phyloP scores from a whole-genome alignment of 192 early-diverging fungal genomes.

The Coemansia sp. region DNA sequence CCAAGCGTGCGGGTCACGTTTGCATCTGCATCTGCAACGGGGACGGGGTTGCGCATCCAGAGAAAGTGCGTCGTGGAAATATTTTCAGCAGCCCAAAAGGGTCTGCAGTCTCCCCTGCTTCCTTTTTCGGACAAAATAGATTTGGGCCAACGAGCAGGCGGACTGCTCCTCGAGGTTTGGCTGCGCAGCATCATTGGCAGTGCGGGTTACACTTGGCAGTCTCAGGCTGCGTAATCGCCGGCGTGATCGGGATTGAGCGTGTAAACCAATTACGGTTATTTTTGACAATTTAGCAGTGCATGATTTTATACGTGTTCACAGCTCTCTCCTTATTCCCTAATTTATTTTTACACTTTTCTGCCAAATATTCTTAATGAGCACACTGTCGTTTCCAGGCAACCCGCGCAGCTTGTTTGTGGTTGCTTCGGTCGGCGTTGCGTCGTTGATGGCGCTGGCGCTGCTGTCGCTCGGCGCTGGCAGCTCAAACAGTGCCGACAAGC shows the following conservation, averaged over 20 bases:
- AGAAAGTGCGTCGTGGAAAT: conserved; percentile 3
- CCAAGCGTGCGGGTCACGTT: conserved; percentile 3
- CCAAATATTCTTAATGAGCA: conserved; percentile 2
- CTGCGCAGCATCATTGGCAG: conserved; percentile 1
- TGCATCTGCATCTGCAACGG: not conserved
- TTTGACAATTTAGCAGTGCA: too few species aligned
- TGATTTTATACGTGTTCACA: too few species aligned
- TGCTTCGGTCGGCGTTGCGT: conserved; percentile 40
- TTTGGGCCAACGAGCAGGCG: not conserved
- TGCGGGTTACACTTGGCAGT: not conserved
- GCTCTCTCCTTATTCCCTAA: not conserved
- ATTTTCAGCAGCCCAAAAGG: not conserved
- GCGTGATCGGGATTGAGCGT: too few species aligned
- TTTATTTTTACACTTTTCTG: not conserved
- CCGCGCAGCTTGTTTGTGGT: conserved; percentile 32
- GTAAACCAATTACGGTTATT: too few species aligned
- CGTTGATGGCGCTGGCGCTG: conserved; percentile 32
- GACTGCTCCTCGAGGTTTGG: not conserved
- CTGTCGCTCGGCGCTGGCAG: conserved; percentile 17
- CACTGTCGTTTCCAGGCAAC: not conserved
- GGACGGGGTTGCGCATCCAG: not conserved
- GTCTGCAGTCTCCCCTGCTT: not conserved
- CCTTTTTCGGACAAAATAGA: conserved; percentile 5
- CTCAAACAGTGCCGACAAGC: conserved; percentile 1
- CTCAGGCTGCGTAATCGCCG: too few species aligned